A percentile compares a stretch with the other conserved stretches of the same genome.
Conservation (phyloP, 2,329 filamentous ascomycete genomes). For the Hypocreales sp. region DNA sequence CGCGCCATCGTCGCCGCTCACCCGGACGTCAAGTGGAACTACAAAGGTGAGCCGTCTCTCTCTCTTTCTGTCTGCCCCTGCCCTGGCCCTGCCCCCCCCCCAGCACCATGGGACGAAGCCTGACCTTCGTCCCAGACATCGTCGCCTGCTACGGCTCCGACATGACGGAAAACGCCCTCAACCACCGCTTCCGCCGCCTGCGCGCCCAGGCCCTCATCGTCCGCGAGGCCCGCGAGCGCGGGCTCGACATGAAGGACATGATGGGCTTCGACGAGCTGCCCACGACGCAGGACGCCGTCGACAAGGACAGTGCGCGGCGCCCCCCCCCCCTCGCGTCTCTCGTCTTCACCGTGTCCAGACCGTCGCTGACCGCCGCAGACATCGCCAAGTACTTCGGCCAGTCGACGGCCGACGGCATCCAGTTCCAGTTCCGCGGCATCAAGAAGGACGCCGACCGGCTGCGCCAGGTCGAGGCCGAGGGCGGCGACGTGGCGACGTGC, state of each 20-base stretch:
- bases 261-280: constrained; percentile 18
- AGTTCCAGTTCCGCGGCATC: constrained; percentile 43
- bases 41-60: constrained; percentile 34
- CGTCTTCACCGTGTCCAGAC: background rate
- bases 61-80: background rate
- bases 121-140: constrained; percentile 27
- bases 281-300: constrained; percentile 20
- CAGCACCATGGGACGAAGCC: constrained; percentile 10
- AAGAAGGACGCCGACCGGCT: constrained; percentile 36
- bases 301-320: constrained; percentile 23
- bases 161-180: constrained; percentile 27
- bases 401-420: constrained; percentile 39
- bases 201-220: constrained; percentile 25
- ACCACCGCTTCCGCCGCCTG: constrained; percentile 35
- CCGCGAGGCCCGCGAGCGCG: constrained; percentile 15
- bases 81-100: background rate
- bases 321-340: background rate
- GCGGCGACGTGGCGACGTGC: constrained; percentile 27
- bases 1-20: constrained; percentile 45
- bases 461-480: constrained; percentile 24
- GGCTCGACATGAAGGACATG: constrained; percentile 27
- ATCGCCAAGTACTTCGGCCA: constrained; percentile 45
- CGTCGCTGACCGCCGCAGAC: no score
- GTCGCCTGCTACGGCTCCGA: constrained; percentile 31
- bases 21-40: constrained; percentile 39